A percentile compares a stretch with the other conserved stretches of the same genome.
Evolutionary conservation across 75 land plant genomes (phyloP).

Genomic region (Sequoiadendron giganteum): DNA sequence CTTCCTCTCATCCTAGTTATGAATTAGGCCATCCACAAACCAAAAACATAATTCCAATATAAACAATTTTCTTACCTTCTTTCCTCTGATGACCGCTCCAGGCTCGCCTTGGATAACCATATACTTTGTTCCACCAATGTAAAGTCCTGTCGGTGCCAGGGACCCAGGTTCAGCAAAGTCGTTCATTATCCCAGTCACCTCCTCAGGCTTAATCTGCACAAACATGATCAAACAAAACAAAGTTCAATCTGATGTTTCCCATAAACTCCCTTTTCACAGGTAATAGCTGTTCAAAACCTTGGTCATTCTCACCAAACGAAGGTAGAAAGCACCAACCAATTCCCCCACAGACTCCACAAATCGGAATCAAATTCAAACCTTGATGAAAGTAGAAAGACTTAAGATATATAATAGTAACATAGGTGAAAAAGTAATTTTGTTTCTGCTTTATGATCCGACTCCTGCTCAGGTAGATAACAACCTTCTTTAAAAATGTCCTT

Average conservation of each 20-base stretch:
- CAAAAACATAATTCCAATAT: not conserved
- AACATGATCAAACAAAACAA: not conserved
- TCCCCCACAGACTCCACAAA: not conserved
- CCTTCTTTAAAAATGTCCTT: too few species aligned
- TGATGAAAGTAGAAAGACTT: not conserved
- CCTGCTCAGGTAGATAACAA: too few species aligned
- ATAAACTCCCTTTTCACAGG: not conserved
- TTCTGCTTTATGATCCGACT: not conserved
- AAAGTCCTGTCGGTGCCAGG: constrained; percentile 73
- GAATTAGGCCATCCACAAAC: not conserved
- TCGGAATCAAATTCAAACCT: not conserved
- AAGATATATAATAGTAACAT: not conserved
- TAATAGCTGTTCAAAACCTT: not conserved
- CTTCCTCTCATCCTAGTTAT: not conserved
- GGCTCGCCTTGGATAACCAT: constrained; percentile 86
- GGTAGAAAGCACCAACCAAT: too few species aligned
- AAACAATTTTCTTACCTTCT: constrained; percentile 46
- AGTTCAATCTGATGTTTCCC: not conserved
- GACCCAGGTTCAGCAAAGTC: constrained; percentile 65
- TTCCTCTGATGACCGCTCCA: constrained; percentile 79
- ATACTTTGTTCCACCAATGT: constrained; percentile 67
- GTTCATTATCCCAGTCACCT: constrained; percentile 52
- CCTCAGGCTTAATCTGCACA: constrained; percentile 65
- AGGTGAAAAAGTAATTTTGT: too few species aligned
- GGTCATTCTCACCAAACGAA: not conserved